These are phyloP conservation scores for Globisporangium irregulare DNA, from an alignment of 352 stramenopile species.

Conservation along the genomic window DNA sequence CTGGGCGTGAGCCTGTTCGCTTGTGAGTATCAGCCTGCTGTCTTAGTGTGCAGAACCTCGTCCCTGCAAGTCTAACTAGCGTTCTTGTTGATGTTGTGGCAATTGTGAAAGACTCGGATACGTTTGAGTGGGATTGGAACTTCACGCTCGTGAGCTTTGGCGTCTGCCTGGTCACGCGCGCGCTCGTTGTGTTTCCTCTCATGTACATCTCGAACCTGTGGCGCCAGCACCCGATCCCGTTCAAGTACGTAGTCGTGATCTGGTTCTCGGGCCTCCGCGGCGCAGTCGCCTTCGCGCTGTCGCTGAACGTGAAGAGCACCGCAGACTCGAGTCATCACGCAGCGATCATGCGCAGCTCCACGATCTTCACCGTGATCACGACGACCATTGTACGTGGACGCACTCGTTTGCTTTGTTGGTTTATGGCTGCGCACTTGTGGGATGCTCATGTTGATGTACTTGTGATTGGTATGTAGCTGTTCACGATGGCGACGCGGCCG, in stretches of 20 bases:
- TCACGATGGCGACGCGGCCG: constrained; percentile 27
- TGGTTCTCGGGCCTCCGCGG: constrained; percentile 85
- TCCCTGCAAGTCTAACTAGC: too few species aligned
- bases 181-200: constrained; percentile 32
- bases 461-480: constrained; percentile 18
- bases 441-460: not conserved
- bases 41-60: too few species aligned
- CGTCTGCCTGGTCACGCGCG: constrained; percentile 28
- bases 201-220: constrained; percentile 28
- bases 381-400: constrained; percentile 39
- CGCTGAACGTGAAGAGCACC: constrained; percentile 61
- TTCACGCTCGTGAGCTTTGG: constrained; percentile 34
- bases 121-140: constrained; percentile 38
- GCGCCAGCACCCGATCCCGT: constrained; percentile 27
- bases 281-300: constrained; percentile 84
- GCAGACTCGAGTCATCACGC: constrained; percentile 34
- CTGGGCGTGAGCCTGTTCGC: constrained; percentile 40
- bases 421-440: not conserved
- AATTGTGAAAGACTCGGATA: constrained; percentile 17
- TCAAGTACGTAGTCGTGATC: constrained; percentile 44
- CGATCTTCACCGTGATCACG: constrained; percentile 60
- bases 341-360: constrained; percentile 64
- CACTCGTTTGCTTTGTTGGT: not conserved
- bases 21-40: constrained; percentile 12
- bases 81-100: not conserved